Percentiles rank a stretch among this genome's conserved stretches.
These are phyloP conservation scores for Diaporthe batatas DNA, from an alignment of 2,329 filamentous ascomycete species.

Conservation along the genomic window DNA sequence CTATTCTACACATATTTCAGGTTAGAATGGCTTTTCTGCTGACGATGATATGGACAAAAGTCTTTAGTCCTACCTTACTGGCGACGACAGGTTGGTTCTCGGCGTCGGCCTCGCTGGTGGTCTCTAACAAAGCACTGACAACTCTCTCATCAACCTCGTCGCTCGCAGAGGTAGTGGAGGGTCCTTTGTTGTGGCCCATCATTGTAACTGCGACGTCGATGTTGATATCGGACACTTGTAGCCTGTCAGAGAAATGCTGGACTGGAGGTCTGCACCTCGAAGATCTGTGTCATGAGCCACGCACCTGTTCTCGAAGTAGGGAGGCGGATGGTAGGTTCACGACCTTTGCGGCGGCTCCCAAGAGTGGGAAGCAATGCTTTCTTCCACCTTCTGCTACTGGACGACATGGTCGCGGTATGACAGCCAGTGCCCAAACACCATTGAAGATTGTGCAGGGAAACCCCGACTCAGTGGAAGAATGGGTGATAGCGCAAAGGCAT, in stretches of 20 bases:
- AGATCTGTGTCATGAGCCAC: neutral
- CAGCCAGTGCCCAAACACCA: neutral
- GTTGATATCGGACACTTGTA: constrained; percentile 27
- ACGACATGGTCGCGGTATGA: constrained; percentile 5
- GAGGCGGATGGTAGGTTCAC: constrained; percentile 2
- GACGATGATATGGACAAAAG: too few relatives aligned
- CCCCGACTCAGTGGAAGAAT: neutral
- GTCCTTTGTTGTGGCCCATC: neutral
- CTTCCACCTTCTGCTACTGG: constrained; percentile 36
- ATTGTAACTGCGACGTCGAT: neutral
- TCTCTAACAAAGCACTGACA: constrained; percentile 38
- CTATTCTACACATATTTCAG: neutral
- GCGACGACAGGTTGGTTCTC: neutral
- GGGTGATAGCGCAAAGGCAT: neutral
- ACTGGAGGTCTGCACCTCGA: neutral
- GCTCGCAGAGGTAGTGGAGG: neutral
- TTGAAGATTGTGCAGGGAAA: neutral
- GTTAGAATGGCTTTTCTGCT: neutral
- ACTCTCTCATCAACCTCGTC: constrained; percentile 32
- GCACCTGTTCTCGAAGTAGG: constrained; percentile 36
- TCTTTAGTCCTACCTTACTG: constrained; percentile 20
- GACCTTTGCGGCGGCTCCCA: constrained; percentile 33
- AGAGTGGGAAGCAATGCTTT: constrained; percentile 36
- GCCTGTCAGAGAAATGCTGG: neutral
- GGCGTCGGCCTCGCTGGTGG: constrained; percentile 20